Conservation (phyloP, 306 rosid species). For the Biancaea sappan region DNA sequence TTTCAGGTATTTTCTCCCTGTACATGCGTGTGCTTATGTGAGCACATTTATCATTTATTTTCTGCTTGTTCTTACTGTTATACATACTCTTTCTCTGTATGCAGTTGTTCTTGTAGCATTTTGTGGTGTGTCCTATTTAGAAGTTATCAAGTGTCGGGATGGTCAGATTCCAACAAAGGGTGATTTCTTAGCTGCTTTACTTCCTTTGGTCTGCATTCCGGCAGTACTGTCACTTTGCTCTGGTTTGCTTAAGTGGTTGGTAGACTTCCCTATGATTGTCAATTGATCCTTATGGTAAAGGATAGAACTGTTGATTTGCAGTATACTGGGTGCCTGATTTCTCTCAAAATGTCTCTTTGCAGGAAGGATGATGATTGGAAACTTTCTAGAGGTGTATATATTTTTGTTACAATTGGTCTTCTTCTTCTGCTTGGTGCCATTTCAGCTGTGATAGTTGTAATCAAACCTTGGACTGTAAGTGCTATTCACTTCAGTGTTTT, state of each 20-base stretch:
- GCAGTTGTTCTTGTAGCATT: constrained; percentile 86
- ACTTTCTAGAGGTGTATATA: constrained; percentile 89
- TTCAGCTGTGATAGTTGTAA: constrained; percentile 83
- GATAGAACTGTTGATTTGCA: constrained; percentile 15
- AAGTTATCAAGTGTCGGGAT: constrained; percentile 80
- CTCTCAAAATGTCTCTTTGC: constrained; percentile 40
- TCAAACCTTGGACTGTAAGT: constrained; percentile 97
- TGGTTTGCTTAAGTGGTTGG: constrained; percentile 95
- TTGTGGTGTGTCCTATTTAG: constrained; percentile 90
- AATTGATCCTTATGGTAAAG: background rate
- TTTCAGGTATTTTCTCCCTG: constrained; percentile 64
- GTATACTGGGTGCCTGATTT: constrained; percentile 32
- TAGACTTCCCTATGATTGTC: constrained; percentile 29
- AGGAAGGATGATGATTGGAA: constrained; percentile 99
- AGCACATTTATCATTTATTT: background rate
- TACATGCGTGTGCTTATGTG: background rate
- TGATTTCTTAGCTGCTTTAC: constrained; percentile 97
- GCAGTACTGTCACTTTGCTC: constrained; percentile 93
- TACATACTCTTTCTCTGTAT: constrained; percentile 23
- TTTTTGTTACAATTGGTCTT: constrained; percentile 86
- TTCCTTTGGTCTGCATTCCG: constrained; percentile 92
- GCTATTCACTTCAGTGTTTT: constrained; percentile 28
- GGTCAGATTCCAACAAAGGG: constrained; percentile 74
- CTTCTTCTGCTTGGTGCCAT: constrained; percentile 92
- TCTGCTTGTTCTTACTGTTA: constrained; percentile 16